These are phyloP conservation scores for Solanum phureja DNA, from an alignment of 257 asterid genomes.

Conservation along the genomic window DNA sequence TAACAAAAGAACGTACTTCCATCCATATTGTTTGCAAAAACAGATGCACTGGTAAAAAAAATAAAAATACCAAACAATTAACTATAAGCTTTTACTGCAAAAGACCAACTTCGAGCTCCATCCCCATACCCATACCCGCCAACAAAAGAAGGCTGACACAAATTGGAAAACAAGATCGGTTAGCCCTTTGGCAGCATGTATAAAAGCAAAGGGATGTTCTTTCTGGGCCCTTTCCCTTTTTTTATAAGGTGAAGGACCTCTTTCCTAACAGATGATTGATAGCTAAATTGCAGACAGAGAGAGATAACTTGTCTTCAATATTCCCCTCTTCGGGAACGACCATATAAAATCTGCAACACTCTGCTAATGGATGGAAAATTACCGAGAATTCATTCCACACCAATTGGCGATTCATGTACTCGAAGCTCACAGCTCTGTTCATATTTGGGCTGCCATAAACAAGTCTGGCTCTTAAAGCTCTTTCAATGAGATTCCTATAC, in stretches of 20 bases:
- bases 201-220: neutral
- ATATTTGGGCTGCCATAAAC: constrained; percentile 80
- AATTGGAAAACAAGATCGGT: neutral
- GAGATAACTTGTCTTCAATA: neutral
- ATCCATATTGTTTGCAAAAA: neutral
- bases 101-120: neutral
- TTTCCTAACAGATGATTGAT: neutral
- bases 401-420: constrained; percentile 86
- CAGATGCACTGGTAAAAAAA: neutral
- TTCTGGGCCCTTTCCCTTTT: neutral
- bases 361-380: constrained; percentile 13
- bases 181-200: neutral
- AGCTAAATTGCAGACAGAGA: neutral
- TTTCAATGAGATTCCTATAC: constrained; percentile 80
- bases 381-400: constrained; percentile 97
- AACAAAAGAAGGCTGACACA: neutral
- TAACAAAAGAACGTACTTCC: neutral
- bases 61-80: neutral
- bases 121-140: neutral
- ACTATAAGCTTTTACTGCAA: neutral
- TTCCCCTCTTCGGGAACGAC: neutral
- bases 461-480: constrained; percentile 74
- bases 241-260: neutral
- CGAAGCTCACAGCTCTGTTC: constrained; percentile 94
- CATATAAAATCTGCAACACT: neutral